Base-by-base conservation (phyloP, 257 asterid genomes). In the Linderniella brevidens region DNA sequence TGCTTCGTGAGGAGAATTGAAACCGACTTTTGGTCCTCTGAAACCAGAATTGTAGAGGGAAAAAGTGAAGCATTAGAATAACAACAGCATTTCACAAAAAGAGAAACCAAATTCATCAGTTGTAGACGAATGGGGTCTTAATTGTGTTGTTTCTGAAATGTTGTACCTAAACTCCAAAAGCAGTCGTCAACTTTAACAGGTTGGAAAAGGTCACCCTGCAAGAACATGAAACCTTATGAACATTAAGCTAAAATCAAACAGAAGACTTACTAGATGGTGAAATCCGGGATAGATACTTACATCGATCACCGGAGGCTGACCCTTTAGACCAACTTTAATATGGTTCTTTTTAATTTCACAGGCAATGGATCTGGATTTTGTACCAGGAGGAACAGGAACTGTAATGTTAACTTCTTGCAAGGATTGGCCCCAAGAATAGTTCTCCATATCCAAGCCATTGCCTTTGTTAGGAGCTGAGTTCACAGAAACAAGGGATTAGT, bases 391-490 rank as follows among this genome's bases (percentile, higher is more conserved):
- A 10, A 85, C 88, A 29, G 86, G 83, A 46, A 81, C 73, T 51
- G 60, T 63, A 29, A 86, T 54, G 64, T 48, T 76, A 50, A 78
- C 93, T 65, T 86, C 96, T 65, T 74, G 88, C n/a, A 81, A 60
- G 15, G 92, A 65, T 47, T 86, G 96, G 52, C 55, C 86, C 96
- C 96, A 86, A 14, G 88, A 72, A 55, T 81, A 74, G 0, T 66
- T 68, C 17, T 86, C 92, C 76, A 86, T 54, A 68, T 86, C 96
- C 54, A 86, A 86, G 37, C 93, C 96, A 50, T 81, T 85, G 39
- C 56, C 67, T 19, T 53, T 64, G 72, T 81, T 86, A 40, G 94
- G 96, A 20, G 58, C 69, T 68, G 78, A 25, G 25, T 43, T 32
- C n/a, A 46, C 12, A 69, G 16, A 52, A n/a, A 46, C 32, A 25